Base-by-base conservation (phyloP, 129 eudicot species). In the Sambucus nigra region DNA sequence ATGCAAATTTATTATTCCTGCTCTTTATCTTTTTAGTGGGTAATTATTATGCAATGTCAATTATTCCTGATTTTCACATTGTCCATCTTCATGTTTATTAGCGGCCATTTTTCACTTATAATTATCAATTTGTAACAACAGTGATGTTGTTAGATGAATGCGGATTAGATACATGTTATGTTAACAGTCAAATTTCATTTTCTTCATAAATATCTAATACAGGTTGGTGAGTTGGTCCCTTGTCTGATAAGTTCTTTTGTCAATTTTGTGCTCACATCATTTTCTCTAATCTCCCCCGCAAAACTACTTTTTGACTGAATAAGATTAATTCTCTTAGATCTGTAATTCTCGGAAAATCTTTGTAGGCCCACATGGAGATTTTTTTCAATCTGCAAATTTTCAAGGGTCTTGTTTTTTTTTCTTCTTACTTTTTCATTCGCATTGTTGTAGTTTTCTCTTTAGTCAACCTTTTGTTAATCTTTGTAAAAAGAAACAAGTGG, bases 401-500 rank as follows among this genome's bases (percentile, higher is more conserved):
- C 21, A 38, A 13, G 18, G 29, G 22, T 56, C 47, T 56, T 35
- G 44, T 60, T 55, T 51, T 45, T 2, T 46, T 15, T 5, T 57
- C 22, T 6, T 23, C 0, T 27, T 4, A 17, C n/a, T 11, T 31
- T 44, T 44, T 4, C 6, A n/a, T n/a, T n/a, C n/a, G n/a, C n/a
- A n/a, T 59, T 47, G n/a, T 22, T 29, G 47, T 48, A 35, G 20
- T 35, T 35, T 35, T 59, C 64, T 44, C 47, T 59, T 15, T 13
- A 35, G 41, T 50, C 14, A 26, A 18, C 20, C 25, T 51, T 42
- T 44, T 19, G 35, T 8, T 7, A 25, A 42, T 25, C 27, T 18
- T 42, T 35, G 51, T 19, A 16, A 19, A 38, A 47, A 22, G 55
- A 21, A 59, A 28, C 51, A 33, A 33, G 35, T 59, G 73, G 67